These are phyloP conservation scores for Craterostigma plantagineum DNA, from an alignment of 257 asterid genomes.

Conservation along the genomic window DNA sequence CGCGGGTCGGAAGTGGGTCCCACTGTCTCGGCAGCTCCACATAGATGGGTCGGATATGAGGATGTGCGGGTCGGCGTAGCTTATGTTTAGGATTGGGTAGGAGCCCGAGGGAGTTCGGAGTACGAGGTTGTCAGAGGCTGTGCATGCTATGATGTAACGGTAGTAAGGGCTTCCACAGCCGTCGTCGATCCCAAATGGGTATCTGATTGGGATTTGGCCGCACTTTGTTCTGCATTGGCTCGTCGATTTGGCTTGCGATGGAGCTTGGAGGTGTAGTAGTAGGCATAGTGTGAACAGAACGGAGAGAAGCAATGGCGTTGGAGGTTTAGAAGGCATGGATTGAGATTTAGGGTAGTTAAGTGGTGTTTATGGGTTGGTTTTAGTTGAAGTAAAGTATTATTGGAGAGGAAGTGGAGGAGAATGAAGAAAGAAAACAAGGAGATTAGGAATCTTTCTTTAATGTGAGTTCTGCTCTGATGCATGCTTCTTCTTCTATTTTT, in stretches of 20 bases:
- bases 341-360: no score
- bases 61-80: conserved; percentile 69
- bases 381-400: no score
- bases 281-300: conserved; percentile 4
- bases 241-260: conserved; percentile 22
- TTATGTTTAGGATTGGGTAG: conserved; percentile 41
- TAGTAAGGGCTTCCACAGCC: conserved; percentile 88
- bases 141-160: conserved; percentile 42
- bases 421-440: no score
- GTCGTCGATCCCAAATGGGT: conserved; percentile 82
- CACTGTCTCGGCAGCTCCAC: conserved; percentile 69
- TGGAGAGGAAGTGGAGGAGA: no score
- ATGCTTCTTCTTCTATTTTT: no score
- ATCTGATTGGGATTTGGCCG: conserved; percentile 49
- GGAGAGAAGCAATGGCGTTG: not conserved
- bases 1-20: conserved; percentile 32
- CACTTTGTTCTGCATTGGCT: conserved; percentile 51
- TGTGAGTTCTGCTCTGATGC: no score
- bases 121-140: conserved; percentile 30
- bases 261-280: conserved; percentile 8
- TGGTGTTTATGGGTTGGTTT: no score
- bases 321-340: no score
- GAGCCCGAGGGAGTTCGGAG: conserved; percentile 75
- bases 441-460: no score
- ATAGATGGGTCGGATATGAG: conserved; percentile 53